phyloP scores from a whole-genome alignment of 768 basidiomycete species.

The Calvatia gigantea region DNA sequence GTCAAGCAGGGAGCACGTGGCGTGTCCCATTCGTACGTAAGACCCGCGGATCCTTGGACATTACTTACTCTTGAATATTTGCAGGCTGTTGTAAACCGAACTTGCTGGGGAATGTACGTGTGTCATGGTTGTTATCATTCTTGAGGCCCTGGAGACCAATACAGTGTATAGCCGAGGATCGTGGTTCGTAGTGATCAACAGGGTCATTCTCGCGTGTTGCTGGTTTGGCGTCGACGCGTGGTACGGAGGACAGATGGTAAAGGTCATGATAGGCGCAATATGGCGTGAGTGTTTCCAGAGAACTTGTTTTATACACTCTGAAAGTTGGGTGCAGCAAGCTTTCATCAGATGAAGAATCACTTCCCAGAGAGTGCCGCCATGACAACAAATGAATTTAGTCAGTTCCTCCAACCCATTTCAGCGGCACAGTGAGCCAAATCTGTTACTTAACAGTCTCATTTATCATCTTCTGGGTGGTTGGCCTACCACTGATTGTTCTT shows the following conservation, averaged over 20 bases:
- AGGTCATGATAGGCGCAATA: constrained; percentile 5
- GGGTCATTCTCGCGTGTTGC: constrained; percentile 6
- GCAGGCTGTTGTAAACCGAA: constrained; percentile 5
- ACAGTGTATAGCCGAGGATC: not conserved
- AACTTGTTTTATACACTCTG: not conserved
- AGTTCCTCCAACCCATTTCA: not conserved
- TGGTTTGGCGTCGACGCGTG: constrained; percentile 8
- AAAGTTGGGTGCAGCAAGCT: not conserved
- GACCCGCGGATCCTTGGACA: no score
- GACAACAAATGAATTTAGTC: constrained; percentile 1
- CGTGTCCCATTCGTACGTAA: constrained; percentile 5
- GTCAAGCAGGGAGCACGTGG: constrained; percentile 2
- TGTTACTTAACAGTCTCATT: not conserved
- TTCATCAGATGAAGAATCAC: constrained; percentile 4
- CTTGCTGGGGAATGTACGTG: constrained; percentile 7
- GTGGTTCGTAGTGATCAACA: constrained; percentile 7
- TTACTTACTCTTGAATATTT: not conserved
- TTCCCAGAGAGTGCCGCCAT: not conserved
- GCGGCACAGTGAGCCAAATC: not conserved
- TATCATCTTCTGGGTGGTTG: constrained; percentile 1
- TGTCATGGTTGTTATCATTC: not conserved
- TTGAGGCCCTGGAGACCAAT: not conserved
- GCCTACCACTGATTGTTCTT: not conserved
- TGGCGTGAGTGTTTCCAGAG: not conserved
- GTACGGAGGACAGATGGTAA: constrained; percentile 9